Evolutionary conservation across 2,329 filamentous ascomycete genomes (phyloP), one percentile per base, ranked within the genome.

Genomic region (Colletotrichum aenigma): DNA sequence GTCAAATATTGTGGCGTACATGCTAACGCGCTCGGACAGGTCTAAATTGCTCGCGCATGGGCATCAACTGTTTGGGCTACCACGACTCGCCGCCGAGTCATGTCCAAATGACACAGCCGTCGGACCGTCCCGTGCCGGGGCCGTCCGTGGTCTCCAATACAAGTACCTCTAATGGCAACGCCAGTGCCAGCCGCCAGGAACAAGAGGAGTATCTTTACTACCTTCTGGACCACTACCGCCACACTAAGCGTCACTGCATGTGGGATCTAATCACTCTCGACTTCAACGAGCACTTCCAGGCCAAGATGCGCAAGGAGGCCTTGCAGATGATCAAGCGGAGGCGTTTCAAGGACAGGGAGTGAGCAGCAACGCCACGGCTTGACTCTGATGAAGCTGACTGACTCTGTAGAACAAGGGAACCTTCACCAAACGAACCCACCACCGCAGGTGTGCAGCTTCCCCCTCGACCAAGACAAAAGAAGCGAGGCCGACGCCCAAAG

Each of bases 171-270:
- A 58, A 34, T 15, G 55, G 70, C 34, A 73, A 66, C 52, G 73
- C 74, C 18, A 65, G 61, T 43, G 74, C 74, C 70, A 73, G 71
- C 38, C 74, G 74, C 30, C 74, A 76, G 58, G 74, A 76, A 36
- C 74, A 76, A 24, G 74, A 76, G 18, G 74, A 76, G 65, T 76
- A 76, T 36, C 70, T 76, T 15, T 76, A 73, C 65, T 76, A 73
- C 18, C 74, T 76, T 38, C 74, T 76, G 7, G 70, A 76, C 16
- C 74, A 76, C 34, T 76, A 76, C 58, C 74, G 74, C 36, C 74
- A 74, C 24, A 76, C 74, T 32, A 76, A 76, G 64, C 74, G 74
- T 5, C 74, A 76, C 48, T 76, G 74, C 36, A 76, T 76, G 74
- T 76, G 74, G 74, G 74, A 76, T 56, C 64, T 76, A 9, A 76